Base-by-base conservation (phyloP, 1,139 yeast genomes). In the Diutina sp. region DNA sequence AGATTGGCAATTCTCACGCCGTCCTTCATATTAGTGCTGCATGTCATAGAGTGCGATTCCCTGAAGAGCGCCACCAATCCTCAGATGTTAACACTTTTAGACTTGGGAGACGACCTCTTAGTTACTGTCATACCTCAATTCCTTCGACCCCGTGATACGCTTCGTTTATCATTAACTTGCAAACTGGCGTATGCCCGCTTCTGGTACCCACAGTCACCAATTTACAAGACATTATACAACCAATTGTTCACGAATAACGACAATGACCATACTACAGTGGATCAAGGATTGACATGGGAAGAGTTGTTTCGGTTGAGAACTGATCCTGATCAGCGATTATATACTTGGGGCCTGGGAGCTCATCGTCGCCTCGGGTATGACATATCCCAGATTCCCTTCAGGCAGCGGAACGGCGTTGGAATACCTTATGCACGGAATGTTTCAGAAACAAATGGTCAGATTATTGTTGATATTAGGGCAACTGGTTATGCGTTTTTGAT, bases 401-500 rank as follows among this genome's bases (percentile, higher is more conserved):
- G 29, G 2, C 51, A 51, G 14, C 41, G 56, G 3, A 66, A 69
- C 52, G 66, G 67, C 52, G 63, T 65, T 55, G 74, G 76, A 4
- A 75, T 81, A 1, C 72, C 70, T 58, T 67, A 68, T 3, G 84
- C 86, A 0, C 71, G 77, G 0, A 65, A 68, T 55, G 64, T 77
- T 16, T 55, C 63, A 2, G 66, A 69, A 56, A 64, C 71, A 11
- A 64, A 75, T 46, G 69, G 72, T 18, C 66, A 69, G 29, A 66
- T 78, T 1, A 68, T 84, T 8, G 72, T 79, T 4, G 88, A 84
- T 63, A 70, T 86, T 1, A 73, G 80, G 18, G 84, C 86, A 6
- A 86, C 86, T 46, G 95, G 95, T 1, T 85, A 75, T 63, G 77
- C 85, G n/a, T 83, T 85, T 62, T 81, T 83, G 54, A 69, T 87